Percentiles rank a stretch among this genome's conserved stretches.
Conservation (phyloP, 2,329 filamentous ascomycete genomes). For the Capronia epimyces region DNA sequence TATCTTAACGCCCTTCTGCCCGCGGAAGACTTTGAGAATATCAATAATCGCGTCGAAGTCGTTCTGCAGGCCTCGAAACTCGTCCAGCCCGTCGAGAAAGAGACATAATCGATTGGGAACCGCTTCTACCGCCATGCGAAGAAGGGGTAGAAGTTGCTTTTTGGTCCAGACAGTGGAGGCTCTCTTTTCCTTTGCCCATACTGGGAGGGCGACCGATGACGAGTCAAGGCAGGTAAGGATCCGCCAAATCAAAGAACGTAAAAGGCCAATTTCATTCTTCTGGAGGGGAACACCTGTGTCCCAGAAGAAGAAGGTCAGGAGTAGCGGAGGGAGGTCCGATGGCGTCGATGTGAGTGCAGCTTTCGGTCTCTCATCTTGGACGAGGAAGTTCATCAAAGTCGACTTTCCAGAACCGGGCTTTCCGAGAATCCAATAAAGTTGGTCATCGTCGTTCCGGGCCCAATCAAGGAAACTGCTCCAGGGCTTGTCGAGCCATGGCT, state of each 20-base stretch:
- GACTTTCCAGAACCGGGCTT: slow-evolving; percentile 8
- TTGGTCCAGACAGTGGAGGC: neutral
- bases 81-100: slow-evolving; percentile 8
- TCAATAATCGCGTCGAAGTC: neutral
- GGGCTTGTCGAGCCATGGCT: neutral
- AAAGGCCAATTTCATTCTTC: slow-evolving; percentile 1
- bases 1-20: neutral
- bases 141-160: slow-evolving; percentile 1
- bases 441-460: neutral
- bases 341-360: neutral
- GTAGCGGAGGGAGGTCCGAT: neutral
- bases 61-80: neutral
- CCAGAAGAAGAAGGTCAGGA: slow-evolving; percentile 9
- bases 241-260: slow-evolving; percentile 1
- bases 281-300: slow-evolving; percentile 2
- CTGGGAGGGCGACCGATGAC: neutral
- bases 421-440: neutral
- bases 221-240: neutral
- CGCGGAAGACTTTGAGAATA: neutral
- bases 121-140: neutral
- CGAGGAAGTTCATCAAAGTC: slow-evolving; percentile 12
- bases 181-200: neutral
- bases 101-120: neutral
- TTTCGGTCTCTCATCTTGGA: neutral
- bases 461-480: slow-evolving; percentile 2